Percentiles rank a stretch among this genome's conserved stretches.
Evolutionary conservation across 192 early-diverging fungal genomes (phyloP).

Genomic region (Mortierella claussenii): DNA sequence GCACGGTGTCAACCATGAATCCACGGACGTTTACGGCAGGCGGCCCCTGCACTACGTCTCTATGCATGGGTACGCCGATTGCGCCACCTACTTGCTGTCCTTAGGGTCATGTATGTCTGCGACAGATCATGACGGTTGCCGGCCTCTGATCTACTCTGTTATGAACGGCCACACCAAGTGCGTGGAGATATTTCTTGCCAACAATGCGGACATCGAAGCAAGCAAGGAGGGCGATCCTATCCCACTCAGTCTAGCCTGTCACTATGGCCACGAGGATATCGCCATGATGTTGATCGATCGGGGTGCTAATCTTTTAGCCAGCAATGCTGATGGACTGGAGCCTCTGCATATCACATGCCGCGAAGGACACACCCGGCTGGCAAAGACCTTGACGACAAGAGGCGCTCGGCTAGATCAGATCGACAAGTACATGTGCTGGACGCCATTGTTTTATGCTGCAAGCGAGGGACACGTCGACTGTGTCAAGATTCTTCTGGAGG

Average conservation of each 20-base stretch:
- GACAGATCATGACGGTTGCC: slow-evolving; percentile 90
- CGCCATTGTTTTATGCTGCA: slow-evolving; percentile 94
- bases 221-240: slow-evolving; percentile 66
- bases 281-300: slow-evolving; percentile 79
- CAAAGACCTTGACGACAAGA: slow-evolving; percentile 76
- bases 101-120: slow-evolving; percentile 62
- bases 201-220: slow-evolving; percentile 72
- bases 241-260: slow-evolving; percentile 88
- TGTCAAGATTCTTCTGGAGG: slow-evolving; percentile 81
- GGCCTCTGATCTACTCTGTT: slow-evolving; percentile 88
- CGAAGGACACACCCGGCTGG: slow-evolving; percentile 80
- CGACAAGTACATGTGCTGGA: slow-evolving; percentile 96
- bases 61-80: slow-evolving; percentile 86
- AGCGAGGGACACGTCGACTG: slow-evolving; percentile 90
- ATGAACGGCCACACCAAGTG: slow-evolving; percentile 81
- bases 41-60: slow-evolving; percentile 93
- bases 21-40: slow-evolving; percentile 88
- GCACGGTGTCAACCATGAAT: slow-evolving; percentile 61
- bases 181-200: slow-evolving; percentile 77
- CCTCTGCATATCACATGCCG: slow-evolving; percentile 91
- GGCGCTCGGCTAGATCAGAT: slow-evolving; percentile 76
- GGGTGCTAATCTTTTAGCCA: slow-evolving; percentile 75
- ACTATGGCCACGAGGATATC: slow-evolving; percentile 91
- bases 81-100: slow-evolving; percentile 69
- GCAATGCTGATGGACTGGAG: slow-evolving; percentile 83